Evolutionary conservation across 2,329 filamentous ascomycete genomes (phyloP).

Genomic region (Teratosphaeria viscida): DNA sequence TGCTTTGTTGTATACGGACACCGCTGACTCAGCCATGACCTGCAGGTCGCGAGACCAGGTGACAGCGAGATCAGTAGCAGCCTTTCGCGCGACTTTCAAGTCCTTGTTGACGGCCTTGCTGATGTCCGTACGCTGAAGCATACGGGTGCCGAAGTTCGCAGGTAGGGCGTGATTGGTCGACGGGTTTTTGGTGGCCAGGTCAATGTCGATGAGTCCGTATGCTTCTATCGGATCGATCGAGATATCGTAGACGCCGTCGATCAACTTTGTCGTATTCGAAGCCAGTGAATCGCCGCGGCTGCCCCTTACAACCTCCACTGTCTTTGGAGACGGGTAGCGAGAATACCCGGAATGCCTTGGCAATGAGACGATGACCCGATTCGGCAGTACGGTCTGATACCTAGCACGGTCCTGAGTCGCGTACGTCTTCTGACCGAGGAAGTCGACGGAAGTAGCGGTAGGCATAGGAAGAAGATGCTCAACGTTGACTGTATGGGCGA

Average conservation of each 20-base stretch:
- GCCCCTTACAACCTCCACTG: neutral
- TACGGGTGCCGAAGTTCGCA: slow-evolving; percentile 17
- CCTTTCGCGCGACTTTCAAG: slow-evolving; percentile 11
- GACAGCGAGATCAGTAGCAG: neutral
- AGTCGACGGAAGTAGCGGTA: slow-evolving; percentile 2
- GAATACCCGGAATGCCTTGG: slow-evolving; percentile 1
- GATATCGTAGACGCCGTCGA: slow-evolving; percentile 20
- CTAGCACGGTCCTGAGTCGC: slow-evolving; percentile 3
- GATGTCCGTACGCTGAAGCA: slow-evolving; percentile 18
- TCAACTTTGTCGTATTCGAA: slow-evolving; percentile 12
- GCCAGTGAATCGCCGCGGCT: slow-evolving; percentile 10
- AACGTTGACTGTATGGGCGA: slow-evolving; percentile 13
- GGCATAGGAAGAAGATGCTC: slow-evolving; percentile 17
- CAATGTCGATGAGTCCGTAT: slow-evolving; percentile 14
- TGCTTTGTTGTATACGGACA: neutral
- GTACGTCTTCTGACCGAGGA: slow-evolving; percentile 4
- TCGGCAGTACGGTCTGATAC: slow-evolving; percentile 10
- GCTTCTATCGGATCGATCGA: slow-evolving; percentile 16
- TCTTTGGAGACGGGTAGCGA: neutral
- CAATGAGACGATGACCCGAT: slow-evolving; percentile 20
- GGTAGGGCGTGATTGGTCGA: slow-evolving; percentile 10
- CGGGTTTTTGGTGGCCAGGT: slow-evolving; percentile 14
- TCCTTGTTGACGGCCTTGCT: slow-evolving; percentile 20
- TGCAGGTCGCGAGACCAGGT: slow-evolving; percentile 16
- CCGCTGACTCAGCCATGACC: neutral